Percentiles rank a stretch among this genome's conserved stretches.
Evolutionary conservation across 2,329 filamentous ascomycete genomes (phyloP).

Genomic region (Alternaria panax): DNA sequence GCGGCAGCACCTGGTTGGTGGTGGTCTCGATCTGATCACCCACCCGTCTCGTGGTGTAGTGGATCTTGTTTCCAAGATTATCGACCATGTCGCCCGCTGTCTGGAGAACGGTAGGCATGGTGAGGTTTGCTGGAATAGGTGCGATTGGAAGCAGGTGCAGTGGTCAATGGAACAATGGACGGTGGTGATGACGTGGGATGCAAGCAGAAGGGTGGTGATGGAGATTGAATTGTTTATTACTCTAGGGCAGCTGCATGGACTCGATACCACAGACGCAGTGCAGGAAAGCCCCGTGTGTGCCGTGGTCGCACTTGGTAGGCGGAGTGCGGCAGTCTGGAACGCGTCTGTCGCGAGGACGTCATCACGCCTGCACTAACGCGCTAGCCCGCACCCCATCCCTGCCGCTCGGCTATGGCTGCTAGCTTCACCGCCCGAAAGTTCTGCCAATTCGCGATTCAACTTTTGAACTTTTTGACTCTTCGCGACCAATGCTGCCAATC

Average conservation of each 20-base stretch:
- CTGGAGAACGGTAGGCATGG: conserved; percentile 29
- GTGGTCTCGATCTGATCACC: conserved; percentile 41
- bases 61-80: conserved; percentile 25
- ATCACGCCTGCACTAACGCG: conserved; percentile 2
- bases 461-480: conserved; percentile 40
- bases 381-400: not conserved
- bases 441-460: conserved; percentile 36
- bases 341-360: conserved; percentile 28
- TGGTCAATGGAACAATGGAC: conserved; percentile 4
- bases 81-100: conserved; percentile 39
- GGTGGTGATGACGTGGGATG: not conserved
- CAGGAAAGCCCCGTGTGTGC: conserved; percentile 2
- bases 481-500: conserved; percentile 14
- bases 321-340: conserved; percentile 8
- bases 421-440: conserved; percentile 25
- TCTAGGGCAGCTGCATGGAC: conserved; percentile 2
- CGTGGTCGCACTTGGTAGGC: conserved; percentile 3
- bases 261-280: not conserved
- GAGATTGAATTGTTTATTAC: not conserved
- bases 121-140: not conserved
- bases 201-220: not conserved
- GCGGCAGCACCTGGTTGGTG: conserved; percentile 64
- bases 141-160: not conserved
- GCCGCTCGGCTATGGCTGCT: conserved; percentile 11
- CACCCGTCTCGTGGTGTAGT: conserved; percentile 23